A percentile compares a stretch with the other conserved stretches of the same genome.
These are phyloP conservation scores for Lodderomyces jiufengensis DNA, from an alignment of 1,139 yeast species.

Conservation along the genomic window DNA sequence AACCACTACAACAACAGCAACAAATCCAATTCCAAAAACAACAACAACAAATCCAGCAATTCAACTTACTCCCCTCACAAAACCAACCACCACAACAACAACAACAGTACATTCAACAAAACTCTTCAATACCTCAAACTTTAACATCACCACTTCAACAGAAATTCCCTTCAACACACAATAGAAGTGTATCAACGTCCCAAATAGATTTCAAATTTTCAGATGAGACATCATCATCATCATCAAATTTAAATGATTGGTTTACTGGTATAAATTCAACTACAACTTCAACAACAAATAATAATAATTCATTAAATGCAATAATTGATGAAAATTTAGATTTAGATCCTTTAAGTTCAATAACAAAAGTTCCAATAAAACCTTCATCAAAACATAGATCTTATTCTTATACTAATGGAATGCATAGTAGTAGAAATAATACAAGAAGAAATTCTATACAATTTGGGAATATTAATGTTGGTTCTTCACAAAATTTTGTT, in stretches of 20 bases:
- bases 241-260: neutral
- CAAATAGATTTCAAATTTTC: constrained; percentile 11
- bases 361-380: neutral
- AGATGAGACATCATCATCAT: neutral
- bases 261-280: constrained; percentile 1
- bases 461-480: constrained; percentile 4
- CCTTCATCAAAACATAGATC: constrained; percentile 7
- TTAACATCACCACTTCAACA: neutral
- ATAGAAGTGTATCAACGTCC: constrained; percentile 13
- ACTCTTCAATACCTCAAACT: constrained; percentile 1
- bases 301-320: neutral
- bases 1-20: constrained; percentile 12
- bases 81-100: constrained; percentile 12
- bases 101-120: constrained; percentile 10
- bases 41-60: constrained; percentile 2
- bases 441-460: constrained; percentile 12
- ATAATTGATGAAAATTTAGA: neutral
- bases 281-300: constrained; percentile 2
- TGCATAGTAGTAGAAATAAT: constrained; percentile 8
- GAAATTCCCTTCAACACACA: constrained; percentile 5
- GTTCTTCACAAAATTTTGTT: neutral
- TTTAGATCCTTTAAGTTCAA: neutral
- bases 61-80: neutral
- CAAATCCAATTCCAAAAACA: constrained; percentile 1
- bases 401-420: constrained; percentile 11